A percentile compares a stretch with the other conserved stretches of the same genome.
Conservation (phyloP, 2,329 filamentous ascomycete genomes). For the Intubia oerlemansii region DNA sequence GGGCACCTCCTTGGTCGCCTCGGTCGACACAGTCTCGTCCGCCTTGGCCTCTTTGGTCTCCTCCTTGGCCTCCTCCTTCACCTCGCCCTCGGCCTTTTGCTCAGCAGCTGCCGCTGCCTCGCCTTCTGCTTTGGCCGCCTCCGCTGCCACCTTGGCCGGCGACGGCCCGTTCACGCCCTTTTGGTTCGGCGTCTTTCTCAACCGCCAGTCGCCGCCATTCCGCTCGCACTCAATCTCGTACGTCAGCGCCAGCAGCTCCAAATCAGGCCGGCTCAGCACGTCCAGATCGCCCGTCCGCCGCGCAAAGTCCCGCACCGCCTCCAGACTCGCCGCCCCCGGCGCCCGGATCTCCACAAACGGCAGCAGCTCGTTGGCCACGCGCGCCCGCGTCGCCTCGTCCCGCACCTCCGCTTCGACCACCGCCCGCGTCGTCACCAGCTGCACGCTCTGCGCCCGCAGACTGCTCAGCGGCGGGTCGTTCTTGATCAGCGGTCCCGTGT, state of each 20-base stretch:
- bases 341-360: constrained; percentile 66
- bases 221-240: constrained; percentile 90
- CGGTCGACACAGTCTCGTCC: not conserved
- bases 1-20: not conserved
- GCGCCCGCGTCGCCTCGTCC: constrained; percentile 57
- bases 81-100: not conserved
- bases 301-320: constrained; percentile 66
- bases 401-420: constrained; percentile 80
- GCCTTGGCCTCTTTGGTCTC: constrained; percentile 1
- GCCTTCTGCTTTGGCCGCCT: not conserved
- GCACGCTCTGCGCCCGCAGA: constrained; percentile 54
- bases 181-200: constrained; percentile 61
- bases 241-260: constrained; percentile 71
- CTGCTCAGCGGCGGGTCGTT: constrained; percentile 75
- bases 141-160: constrained; percentile 15
- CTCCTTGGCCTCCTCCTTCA: constrained; percentile 2
- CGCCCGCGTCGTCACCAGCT: constrained; percentile 63
- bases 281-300: constrained; percentile 73
- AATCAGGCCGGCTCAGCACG: constrained; percentile 73
- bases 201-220: constrained; percentile 72
- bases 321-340: constrained; percentile 57
- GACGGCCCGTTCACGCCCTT: constrained; percentile 54
- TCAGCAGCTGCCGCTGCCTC: not conserved
- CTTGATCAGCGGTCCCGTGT: constrained; percentile 83
- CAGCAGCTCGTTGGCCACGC: constrained; percentile 64